Base-by-base conservation (phyloP, 2,329 filamentous ascomycete genomes). In the Diaporthe citriasiana region DNA sequence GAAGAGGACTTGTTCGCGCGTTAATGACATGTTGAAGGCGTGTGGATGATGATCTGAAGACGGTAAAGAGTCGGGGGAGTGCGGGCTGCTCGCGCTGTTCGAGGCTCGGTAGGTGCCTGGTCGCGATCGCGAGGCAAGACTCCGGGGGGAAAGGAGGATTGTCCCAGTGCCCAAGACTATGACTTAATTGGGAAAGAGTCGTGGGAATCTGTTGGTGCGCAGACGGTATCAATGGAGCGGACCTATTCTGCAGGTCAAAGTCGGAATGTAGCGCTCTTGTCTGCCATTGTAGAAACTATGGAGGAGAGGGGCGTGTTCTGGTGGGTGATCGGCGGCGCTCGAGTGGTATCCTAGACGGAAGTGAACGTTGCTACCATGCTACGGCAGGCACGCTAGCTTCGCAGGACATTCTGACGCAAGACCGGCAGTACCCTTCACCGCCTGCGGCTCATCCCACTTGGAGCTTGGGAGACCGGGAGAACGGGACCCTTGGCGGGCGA, bases 1-100 rank as follows among this genome's bases (percentile, higher is more conserved):
- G 79, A 93, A 90, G 73, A 92, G 84, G 55, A 90, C 84, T 79
- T 92, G 90, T 79, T 92, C 90, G 72, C 80, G 79, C 57, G 85
- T 59, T 63, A 71, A 84, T 68, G 88, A 84, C 87, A 89, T 89
- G 70, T 74, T 81, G 79, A 72, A 59, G 56, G 50, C 45, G 38
- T 55, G 25, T n/a, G 13, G 51, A 53, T 35, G 12, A n/a, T 42
- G 30, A 27, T 47, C 38, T 6, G 12, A 22, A 50, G 38, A 27
- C 7, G n/a, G 27, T 15, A n/a, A 38, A 40, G 38, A 12, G 9
- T 45, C 50, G 50, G 27, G 35, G 70, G 27, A 56, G 47, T 22
- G 15, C n/a, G 55, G 59, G 19, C 10, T 27, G 70, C 35, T 33
- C 27, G 59, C 40, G 38, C 30, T 22, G n/a, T 27, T 65, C 6